A percentile compares a stretch with the other conserved stretches of the same genome.
phyloP scores from a whole-genome alignment of 1,284 basidiomycete genomes.

The Cutaneotrichosporon sp. region DNA sequence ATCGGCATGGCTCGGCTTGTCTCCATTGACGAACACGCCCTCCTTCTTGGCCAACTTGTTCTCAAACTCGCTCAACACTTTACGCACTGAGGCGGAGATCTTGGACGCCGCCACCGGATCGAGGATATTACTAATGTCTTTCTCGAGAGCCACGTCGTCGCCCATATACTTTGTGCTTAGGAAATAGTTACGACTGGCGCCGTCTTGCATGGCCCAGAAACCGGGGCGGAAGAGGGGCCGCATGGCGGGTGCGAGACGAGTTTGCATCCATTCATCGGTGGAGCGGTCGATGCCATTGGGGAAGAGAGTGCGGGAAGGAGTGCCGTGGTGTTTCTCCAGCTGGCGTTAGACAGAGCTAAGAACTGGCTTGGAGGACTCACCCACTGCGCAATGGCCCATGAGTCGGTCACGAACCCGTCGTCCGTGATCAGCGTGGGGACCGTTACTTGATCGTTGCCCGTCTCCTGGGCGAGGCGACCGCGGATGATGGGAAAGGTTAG shows the following conservation, averaged over 20 bases:
- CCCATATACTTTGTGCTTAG: conserved; percentile 28
- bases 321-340: conserved; percentile 35
- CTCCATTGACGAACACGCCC: conserved; percentile 22
- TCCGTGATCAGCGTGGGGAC: conserved; percentile 35
- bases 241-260: conserved; percentile 28
- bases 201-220: conserved; percentile 15
- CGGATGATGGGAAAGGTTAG: conserved; percentile 36
- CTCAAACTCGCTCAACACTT: background rate
- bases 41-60: background rate
- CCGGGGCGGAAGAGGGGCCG: conserved; percentile 24
- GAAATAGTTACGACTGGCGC: conserved; percentile 28
- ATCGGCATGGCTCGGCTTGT: conserved; percentile 21
- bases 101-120: background rate
- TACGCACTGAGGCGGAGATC: background rate
- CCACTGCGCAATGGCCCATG: conserved; percentile 38
- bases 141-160: conserved; percentile 10
- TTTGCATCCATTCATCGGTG: conserved; percentile 33
- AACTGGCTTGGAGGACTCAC: conserved; percentile 25
- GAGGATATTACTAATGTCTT: background rate
- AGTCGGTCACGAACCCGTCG: conserved; percentile 37
- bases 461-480: conserved; percentile 29
- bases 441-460: conserved; percentile 38
- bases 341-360: conserved; percentile 10
- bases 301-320: conserved; percentile 33
- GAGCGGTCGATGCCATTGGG: conserved; percentile 21